Evolutionary conservation across 2,329 filamentous ascomycete species (phyloP), one percentile per base, ranked within the genome.

Genomic region (Apiospora phragmitis): DNA sequence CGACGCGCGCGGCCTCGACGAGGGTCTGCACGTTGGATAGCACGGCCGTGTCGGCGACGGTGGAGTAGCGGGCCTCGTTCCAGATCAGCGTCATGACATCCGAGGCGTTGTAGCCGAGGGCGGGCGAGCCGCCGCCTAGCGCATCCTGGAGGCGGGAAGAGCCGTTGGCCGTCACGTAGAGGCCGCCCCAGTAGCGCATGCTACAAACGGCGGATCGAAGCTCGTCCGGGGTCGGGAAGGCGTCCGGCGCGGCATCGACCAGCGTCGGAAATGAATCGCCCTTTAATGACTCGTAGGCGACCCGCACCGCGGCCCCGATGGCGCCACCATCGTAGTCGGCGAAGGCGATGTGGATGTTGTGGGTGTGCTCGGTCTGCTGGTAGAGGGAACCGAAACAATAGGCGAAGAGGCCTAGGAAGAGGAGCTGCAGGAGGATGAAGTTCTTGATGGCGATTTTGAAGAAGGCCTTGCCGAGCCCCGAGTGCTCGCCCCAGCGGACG

Each of bases 11-110:
- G 1, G 79, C 76, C 18, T 76, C 72, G 11, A 81, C 75, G 1
- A 85, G 78, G 0, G 74, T 70, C 47, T 79, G 74, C 41, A 85
- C 72, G 69, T 71, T 78, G 18, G 72, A 67, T 1, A 76, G 73
- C 43, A 85, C 69, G n/a, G 76, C 73, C 0, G 78, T 75, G 51
- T 84, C 81, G 6, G 80, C 74, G 42, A 81, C 75, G 1, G 81
- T 75, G 0, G 83, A 74, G 73, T 86, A 86, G 11, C 81, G 80
- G 9, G 81, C 83, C 72, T 83, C 80, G 71, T 85, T 85, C 82
- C 83, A 86, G 70, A 85, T 76, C 51, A 82, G 81, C 9, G 78
- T 80, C 2, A 86, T 71, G 4, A 81, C 78, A 67, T 82, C 70
- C 41, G 71, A 72, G 5, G 74, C 68, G 67, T 85, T 77, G 74